Evolutionary conservation across 805 yeast genomes (phyloP), one percentile per base, ranked within the genome.

Genomic region (Candida silvatica): DNA sequence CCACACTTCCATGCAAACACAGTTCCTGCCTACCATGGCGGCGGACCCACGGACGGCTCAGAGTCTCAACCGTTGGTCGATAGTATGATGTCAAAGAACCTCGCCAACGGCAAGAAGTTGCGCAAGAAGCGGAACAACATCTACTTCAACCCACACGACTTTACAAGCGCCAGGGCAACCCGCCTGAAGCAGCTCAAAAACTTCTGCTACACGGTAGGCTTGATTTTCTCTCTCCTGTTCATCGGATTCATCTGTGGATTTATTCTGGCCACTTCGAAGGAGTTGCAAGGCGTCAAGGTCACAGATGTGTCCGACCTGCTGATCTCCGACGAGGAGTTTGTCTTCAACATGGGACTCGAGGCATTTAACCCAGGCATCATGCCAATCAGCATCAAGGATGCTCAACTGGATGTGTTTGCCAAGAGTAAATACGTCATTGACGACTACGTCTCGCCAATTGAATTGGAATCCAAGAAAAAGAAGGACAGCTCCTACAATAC

Each of bases 301-400:
- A 54, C 63, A 2, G 61, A 74, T n/a, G 64, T 88, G 27, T 72
- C 71, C 33, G 84, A 84, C 48, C 70, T 88, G 1, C 62, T 88
- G 9, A 82, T 85, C 3, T 78, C 92, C 34, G 78, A 79, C 43
- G 95, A 87, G 49, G 97, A 86, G 51, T 61, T 90, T 31, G 71
- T 87, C 1, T 86, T 90, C 60, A 84, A 80, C 51, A 61, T 90
- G 46, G 71, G 74, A 3, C 73, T 86, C 17, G 80, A 76, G 39
- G 94, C 94, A 0, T 74, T 79, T 47, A 90, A 90, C 53, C 96
- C 96, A 0, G 95, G 97, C 0, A 71, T 88, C 58, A 65, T 87
- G 44, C 67, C 81, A 2, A 74, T 87, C 4, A 60, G 64, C 2
- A 65, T 88, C 2, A 62, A 65, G 28, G 73, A 75, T 11, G 78